Evolutionary conservation across 2,329 filamentous ascomycete genomes (phyloP).

Genomic region (Alternaria incomplexa): DNA sequence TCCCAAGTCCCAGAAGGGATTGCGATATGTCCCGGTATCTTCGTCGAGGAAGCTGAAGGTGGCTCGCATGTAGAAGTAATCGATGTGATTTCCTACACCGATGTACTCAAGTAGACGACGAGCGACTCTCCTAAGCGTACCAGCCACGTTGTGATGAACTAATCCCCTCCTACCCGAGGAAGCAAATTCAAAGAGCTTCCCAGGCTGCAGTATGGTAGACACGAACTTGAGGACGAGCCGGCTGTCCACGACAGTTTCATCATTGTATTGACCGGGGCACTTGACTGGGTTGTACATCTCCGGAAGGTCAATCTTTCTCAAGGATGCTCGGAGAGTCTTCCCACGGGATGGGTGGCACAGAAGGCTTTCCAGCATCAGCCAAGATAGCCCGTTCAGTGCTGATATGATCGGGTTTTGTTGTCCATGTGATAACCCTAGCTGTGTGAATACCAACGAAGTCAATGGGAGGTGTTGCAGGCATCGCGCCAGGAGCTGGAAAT

Average conservation of each 20-base stretch:
- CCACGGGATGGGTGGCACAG: background rate
- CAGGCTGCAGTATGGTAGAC: background rate
- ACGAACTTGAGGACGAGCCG: background rate
- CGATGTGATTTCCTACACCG: background rate
- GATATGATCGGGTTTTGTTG: background rate
- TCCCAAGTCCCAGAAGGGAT: background rate
- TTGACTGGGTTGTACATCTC: background rate
- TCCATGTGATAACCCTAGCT: background rate
- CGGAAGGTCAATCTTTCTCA: background rate
- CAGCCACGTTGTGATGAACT: background rate
- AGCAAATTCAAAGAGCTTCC: background rate
- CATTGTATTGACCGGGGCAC: background rate
- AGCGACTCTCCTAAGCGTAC: background rate
- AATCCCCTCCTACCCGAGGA: background rate
- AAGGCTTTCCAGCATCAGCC: background rate
- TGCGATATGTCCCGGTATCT: background rate
- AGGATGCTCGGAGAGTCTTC: background rate
- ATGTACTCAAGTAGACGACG: background rate
- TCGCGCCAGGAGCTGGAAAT: background rate
- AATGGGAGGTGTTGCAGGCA: background rate
- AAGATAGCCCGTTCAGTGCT: background rate
- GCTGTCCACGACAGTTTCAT: background rate
- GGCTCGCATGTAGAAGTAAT: background rate
- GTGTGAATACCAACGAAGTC: background rate
- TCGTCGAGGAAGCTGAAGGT: background rate